Evolutionary conservation across 148 eudicot species (phyloP).

Genomic region (Amaranthus hypochondriacus): DNA sequence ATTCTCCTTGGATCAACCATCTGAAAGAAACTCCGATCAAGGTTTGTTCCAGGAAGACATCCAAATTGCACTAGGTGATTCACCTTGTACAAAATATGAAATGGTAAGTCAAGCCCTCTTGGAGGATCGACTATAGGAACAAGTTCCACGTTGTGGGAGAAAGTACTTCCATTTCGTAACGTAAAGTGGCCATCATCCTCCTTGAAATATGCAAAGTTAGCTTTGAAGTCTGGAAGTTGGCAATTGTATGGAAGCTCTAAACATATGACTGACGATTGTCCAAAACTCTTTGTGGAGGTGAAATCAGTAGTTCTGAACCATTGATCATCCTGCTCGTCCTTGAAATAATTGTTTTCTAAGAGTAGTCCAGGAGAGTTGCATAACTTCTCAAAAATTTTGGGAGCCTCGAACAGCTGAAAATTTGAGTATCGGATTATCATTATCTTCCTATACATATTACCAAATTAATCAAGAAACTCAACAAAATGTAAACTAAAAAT

Average conservation of each 20-base stretch:
- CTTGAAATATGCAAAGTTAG: constrained; percentile 44
- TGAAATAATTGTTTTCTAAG: constrained; percentile 28
- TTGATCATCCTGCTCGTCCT: constrained; percentile 55
- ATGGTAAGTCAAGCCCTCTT: constrained; percentile 47
- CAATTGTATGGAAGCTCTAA: constrained; percentile 49
- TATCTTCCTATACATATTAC: too few relatives aligned
- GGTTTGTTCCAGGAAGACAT: constrained; percentile 62
- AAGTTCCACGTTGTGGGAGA: constrained; percentile 38
- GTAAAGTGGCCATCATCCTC: constrained; percentile 39
- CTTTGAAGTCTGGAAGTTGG: constrained; percentile 39
- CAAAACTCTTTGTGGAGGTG: constrained; percentile 47
- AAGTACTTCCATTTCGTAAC: constrained; percentile 36
- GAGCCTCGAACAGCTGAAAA: constrained; percentile 57
- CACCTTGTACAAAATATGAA: constrained; percentile 53
- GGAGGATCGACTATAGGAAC: constrained; percentile 72
- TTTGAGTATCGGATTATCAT: neutral
- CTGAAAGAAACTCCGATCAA: constrained; percentile 49
- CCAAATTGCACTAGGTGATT: constrained; percentile 71
- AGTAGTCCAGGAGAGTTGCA: constrained; percentile 21
- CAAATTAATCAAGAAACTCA: too few relatives aligned
- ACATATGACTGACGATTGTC: constrained; percentile 73
- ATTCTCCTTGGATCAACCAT: constrained; percentile 53
- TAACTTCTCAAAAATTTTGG: constrained; percentile 52
- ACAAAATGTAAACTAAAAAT: neutral
- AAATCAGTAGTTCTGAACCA: constrained; percentile 81